Percentiles rank a stretch among this genome's conserved stretches.
phyloP scores from a whole-genome alignment of 352 stramenopile genomes.

The Lagenidium sp. region DNA sequence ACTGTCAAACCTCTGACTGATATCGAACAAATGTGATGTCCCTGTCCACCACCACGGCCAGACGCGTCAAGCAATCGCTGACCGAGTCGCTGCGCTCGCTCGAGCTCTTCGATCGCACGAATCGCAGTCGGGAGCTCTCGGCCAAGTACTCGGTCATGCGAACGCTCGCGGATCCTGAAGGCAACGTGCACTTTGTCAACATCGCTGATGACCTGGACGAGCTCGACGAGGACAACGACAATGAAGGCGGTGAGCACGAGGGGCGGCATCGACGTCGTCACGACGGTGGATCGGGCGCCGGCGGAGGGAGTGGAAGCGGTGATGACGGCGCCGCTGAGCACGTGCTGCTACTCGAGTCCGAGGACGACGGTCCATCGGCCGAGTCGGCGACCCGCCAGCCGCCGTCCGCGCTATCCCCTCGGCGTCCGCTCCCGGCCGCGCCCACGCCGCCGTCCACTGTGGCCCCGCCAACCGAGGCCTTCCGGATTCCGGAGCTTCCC shows the following conservation, averaged over 20 bases:
- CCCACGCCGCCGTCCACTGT: no score
- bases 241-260: not conserved
- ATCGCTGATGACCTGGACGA: conserved; percentile 40
- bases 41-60: conserved; percentile 28
- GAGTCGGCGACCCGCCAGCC: no score
- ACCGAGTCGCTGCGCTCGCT: conserved; percentile 59
- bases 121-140: conserved; percentile 51
- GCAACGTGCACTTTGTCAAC: conserved; percentile 74
- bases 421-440: no score
- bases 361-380: no score
- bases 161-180: conserved; percentile 47
- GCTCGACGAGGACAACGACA: conserved; percentile 2
- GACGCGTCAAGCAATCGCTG: conserved; percentile 56
- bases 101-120: conserved; percentile 71
- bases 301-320: no score
- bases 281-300: no score
- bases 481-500: conserved; percentile 67
- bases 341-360: no score
- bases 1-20: no score
- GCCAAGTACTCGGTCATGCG: conserved; percentile 52
- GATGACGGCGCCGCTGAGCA: no score
- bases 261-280: no score
- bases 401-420: not conserved
- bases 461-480: conserved; percentile 31
- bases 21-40: no score